These are phyloP conservation scores for Schoenoplectus tabernaemontani DNA, from an alignment of 202 grass and related monocot species.

Conservation along the genomic window DNA sequence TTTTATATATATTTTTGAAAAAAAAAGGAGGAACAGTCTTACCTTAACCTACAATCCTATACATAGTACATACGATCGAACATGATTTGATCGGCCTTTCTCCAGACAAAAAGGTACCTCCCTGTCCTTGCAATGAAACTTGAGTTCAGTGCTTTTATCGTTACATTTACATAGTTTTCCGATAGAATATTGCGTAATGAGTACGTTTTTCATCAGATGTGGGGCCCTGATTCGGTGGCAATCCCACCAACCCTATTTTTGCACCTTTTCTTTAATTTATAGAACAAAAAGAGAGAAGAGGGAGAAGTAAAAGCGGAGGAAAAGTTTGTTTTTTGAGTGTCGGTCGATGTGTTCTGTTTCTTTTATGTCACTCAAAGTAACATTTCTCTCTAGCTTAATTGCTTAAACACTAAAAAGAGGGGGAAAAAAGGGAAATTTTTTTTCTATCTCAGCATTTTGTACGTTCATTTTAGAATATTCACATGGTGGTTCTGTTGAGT, in stretches of 20 bases:
- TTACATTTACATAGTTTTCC: not conserved
- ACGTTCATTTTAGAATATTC: not conserved
- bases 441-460: not conserved
- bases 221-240: constrained; percentile 20
- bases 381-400: not conserved
- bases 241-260: constrained; percentile 15
- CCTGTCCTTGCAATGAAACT: not conserved
- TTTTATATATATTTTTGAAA: too few species aligned
- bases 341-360: constrained; percentile 18
- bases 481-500: not conserved
- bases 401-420: not conserved
- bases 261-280: constrained; percentile 1
- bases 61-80: not conserved
- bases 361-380: constrained; percentile 25
- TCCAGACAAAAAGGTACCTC: not conserved
- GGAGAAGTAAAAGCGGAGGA: not conserved
- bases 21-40: too few species aligned
- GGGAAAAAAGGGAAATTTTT: not conserved
- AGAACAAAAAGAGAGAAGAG: not conserved
- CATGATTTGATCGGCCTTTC: not conserved
- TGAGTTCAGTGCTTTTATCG: not conserved
- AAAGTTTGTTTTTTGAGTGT: constrained; percentile 14
- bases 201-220: not conserved
- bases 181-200: constrained; percentile 8
- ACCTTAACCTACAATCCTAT: not conserved